phyloP scores from a whole-genome alignment of 2,329 filamentous ascomycete genomes.

The Exophiala bonariae region DNA sequence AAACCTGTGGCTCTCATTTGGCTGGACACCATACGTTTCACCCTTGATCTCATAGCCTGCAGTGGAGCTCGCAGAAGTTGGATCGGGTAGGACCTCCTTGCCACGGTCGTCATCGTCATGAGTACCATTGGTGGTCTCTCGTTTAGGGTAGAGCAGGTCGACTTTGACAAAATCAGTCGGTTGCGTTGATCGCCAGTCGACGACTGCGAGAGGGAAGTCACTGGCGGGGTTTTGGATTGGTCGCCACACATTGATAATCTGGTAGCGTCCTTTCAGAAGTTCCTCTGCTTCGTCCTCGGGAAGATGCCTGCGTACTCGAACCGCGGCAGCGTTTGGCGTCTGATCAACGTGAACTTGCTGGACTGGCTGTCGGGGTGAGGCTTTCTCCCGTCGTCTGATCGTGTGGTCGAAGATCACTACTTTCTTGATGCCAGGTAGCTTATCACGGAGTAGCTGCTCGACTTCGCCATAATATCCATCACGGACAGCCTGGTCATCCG shows the following conservation, averaged over 20 bases:
- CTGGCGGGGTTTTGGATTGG: slow-evolving; percentile 65
- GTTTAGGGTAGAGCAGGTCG: slow-evolving; percentile 61
- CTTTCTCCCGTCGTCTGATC: slow-evolving; percentile 58
- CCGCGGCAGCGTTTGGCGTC: slow-evolving; percentile 62
- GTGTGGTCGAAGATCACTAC: slow-evolving; percentile 74
- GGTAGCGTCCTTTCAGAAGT: slow-evolving; percentile 59
- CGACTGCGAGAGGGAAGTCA: slow-evolving; percentile 67
- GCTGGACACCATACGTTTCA: slow-evolving; percentile 62
- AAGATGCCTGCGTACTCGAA: slow-evolving; percentile 62
- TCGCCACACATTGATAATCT: slow-evolving; percentile 72
- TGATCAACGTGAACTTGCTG: slow-evolving; percentile 73
- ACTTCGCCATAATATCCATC: slow-evolving; percentile 63
- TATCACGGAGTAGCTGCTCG: slow-evolving; percentile 55
- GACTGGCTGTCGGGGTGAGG: slow-evolving; percentile 62
- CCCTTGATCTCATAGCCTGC: slow-evolving; percentile 64
- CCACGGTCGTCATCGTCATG: slow-evolving; percentile 56
- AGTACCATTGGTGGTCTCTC: slow-evolving; percentile 49
- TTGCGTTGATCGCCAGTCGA: slow-evolving; percentile 62
- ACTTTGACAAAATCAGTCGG: slow-evolving; percentile 61
- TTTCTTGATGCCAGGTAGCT: slow-evolving; percentile 57
- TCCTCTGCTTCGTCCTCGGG: slow-evolving; percentile 56
- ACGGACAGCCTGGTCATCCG: slow-evolving; percentile 57
- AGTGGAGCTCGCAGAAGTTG: slow-evolving; percentile 46
- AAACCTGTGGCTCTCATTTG: slow-evolving; percentile 60
- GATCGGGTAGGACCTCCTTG: slow-evolving; percentile 58